Evolutionary conservation across 306 rosid species (phyloP), one percentile per base, ranked within the genome.

Genomic region (Cicer pinnatifidum): DNA sequence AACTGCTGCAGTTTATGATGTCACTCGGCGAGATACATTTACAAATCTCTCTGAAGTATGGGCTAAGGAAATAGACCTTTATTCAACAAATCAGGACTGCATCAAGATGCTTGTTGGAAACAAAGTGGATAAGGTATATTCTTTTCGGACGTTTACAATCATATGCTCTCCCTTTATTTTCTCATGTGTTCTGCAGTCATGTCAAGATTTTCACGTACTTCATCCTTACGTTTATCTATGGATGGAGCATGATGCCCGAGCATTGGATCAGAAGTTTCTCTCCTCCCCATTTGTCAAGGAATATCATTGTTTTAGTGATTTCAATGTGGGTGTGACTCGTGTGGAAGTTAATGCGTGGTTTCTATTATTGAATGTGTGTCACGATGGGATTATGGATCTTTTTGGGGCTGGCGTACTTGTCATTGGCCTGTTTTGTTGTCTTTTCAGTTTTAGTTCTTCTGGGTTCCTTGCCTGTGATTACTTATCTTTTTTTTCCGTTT

Each of bases 71-170:
- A 78, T 94, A 68, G 97, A 91, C 33, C 96, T 94, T 67, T 88
- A 94, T 85, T 94, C 96, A 28, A 94, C 97, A 82, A 91, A 94
- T 85, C 92, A 83, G 66, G 96, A 94, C 66, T 91, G 97, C 91
- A 94, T 94, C 86, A 94, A 89, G 84, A 91, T 94, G 97, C 96
- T 94, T 72, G 98, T 94, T 28, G 98, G 96, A 72, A 91, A 94
- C 90, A 94, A 94, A 86, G 90, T 91, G 53, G 98, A 94, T 67
- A 89, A 89, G 98, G 98, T 93, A 88, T 75, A 10, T 75, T 72
- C 43, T 66, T 57, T 58, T 1, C 10, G 47, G 15, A 69, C 45
- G 59, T 76, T 68, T 66, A 7, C 23, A 43, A n/a, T 61, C 68
- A 33, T 41, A 28, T 7, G 50, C 57, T 19, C 59, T 43, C 71